Percentiles rank a stretch among this genome's conserved stretches.
phyloP scores from a whole-genome alignment of 495 filamentous ascomycete genomes.

The Neurospora hispaniola region DNA sequence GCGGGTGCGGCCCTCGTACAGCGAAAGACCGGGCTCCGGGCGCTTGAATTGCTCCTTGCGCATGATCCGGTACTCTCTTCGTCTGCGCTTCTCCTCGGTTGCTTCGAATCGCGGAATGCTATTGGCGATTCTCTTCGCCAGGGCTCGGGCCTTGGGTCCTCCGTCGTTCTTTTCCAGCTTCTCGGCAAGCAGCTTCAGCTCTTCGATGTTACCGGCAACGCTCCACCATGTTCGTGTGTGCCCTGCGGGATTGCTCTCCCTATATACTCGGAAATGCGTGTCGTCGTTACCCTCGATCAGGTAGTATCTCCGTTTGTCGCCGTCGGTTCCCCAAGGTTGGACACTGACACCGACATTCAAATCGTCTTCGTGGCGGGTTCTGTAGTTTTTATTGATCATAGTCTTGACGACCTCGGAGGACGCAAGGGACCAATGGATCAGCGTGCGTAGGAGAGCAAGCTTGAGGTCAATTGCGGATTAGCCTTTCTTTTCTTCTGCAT shows the following conservation, averaged over 20 bases:
- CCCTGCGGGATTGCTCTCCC: constrained; percentile 77
- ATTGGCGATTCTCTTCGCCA: constrained; percentile 65
- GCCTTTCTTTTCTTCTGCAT: not conserved
- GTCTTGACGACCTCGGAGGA: constrained; percentile 75
- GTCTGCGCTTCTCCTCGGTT: constrained; percentile 89
- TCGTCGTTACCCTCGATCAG: constrained; percentile 91
- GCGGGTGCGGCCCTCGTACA: constrained; percentile 92
- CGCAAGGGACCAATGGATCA: constrained; percentile 82
- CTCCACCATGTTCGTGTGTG: constrained; percentile 82
- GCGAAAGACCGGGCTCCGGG: constrained; percentile 79
- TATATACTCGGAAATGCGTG: constrained; percentile 86
- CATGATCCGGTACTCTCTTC: constrained; percentile 78
- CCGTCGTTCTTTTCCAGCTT: constrained; percentile 67
- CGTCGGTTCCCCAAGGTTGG: constrained; percentile 89
- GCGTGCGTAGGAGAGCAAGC: constrained; percentile 70
- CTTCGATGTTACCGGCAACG: constrained; percentile 81
- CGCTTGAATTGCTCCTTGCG: constrained; percentile 82
- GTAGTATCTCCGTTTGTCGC: constrained; percentile 84
- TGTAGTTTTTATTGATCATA: constrained; percentile 81
- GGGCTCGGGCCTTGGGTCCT: constrained; percentile 61
- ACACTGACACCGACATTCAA: constrained; percentile 87
- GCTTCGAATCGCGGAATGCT: constrained; percentile 92
- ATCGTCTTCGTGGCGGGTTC: constrained; percentile 84
- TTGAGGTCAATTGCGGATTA: constrained; percentile 22
- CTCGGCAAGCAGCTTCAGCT: constrained; percentile 61